phyloP scores from a whole-genome alignment of 441 rosid genomes.

The Hura crepitans region DNA sequence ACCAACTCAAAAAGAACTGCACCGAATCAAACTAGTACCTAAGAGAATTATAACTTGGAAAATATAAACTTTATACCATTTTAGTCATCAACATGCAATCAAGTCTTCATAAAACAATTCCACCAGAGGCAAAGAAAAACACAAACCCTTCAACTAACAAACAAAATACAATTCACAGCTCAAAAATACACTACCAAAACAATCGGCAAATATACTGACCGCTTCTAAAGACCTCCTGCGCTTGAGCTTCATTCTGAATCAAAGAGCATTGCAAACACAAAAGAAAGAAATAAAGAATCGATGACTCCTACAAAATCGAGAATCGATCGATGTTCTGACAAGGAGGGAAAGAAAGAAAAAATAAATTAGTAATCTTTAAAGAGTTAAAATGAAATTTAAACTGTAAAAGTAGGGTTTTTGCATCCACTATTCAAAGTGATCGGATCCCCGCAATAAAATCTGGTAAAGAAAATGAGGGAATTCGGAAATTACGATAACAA shows the following conservation, averaged over 20 bases:
- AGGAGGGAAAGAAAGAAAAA: background rate
- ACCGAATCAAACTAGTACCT: background rate
- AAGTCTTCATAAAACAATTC: background rate
- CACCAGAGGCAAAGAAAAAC: background rate
- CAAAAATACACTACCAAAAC: background rate
- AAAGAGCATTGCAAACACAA: slow-evolving; percentile 46
- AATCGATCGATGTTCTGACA: slow-evolving; percentile 5
- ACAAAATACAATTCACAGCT: background rate
- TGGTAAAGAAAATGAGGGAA: background rate
- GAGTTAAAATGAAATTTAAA: background rate
- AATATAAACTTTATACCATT: background rate
- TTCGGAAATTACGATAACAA: background rate
- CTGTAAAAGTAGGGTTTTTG: slow-evolving; percentile 16
- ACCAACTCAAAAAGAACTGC: background rate
- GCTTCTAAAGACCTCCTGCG: slow-evolving; percentile 77
- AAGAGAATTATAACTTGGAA: background rate
- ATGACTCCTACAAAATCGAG: slow-evolving; percentile 41
- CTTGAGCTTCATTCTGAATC: slow-evolving; percentile 71
- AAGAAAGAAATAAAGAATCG: slow-evolving; percentile 28
- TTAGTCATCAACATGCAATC: background rate
- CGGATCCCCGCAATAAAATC: slow-evolving; percentile 22
- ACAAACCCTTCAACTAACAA: too few species aligned
- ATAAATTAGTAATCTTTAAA: slow-evolving; percentile 13
- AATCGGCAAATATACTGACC: slow-evolving; percentile 37
- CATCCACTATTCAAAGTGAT: slow-evolving; percentile 24